Conservation (phyloP, 805 yeast genomes). For the Metschnikowia bowlesiae region DNA sequence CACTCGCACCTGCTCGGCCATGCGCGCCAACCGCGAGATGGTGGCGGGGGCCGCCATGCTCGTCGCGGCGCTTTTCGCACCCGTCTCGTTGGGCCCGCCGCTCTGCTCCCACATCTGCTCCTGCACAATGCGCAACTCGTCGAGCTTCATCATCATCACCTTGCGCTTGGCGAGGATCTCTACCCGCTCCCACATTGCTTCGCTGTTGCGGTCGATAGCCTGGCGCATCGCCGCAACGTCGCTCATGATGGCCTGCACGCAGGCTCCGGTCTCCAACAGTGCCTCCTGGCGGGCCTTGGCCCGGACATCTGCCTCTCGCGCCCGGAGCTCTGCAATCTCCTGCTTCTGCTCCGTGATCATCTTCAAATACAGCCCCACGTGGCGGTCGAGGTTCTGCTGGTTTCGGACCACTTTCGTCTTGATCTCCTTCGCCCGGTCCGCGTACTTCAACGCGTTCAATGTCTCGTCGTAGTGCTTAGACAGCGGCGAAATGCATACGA, state of each 20-base stretch:
- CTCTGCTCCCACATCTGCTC: neutral
- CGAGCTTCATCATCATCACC: slow-evolving; percentile 18
- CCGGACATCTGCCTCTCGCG: slow-evolving; percentile 47
- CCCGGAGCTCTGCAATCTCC: slow-evolving; percentile 65
- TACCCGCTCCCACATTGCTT: slow-evolving; percentile 42
- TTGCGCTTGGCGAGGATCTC: slow-evolving; percentile 45
- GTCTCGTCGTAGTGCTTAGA: slow-evolving; percentile 90
- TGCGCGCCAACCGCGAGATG: neutral
- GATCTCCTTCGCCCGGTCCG: slow-evolving; percentile 86
- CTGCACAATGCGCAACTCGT: slow-evolving; percentile 8
- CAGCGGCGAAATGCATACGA: slow-evolving; percentile 89
- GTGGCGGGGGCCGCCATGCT: too few relatives aligned
- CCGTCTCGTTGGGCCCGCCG: too few relatives aligned
- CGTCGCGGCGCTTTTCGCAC: neutral
- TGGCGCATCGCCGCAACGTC: slow-evolving; percentile 38
- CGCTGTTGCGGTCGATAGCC: slow-evolving; percentile 40
- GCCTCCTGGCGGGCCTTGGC: slow-evolving; percentile 32
- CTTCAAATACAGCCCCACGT: slow-evolving; percentile 77
- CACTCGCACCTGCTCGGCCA: slow-evolving; percentile 24
- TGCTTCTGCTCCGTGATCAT: slow-evolving; percentile 78
- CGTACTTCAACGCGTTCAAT: slow-evolving; percentile 83
- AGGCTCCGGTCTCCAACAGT: slow-evolving; percentile 29
- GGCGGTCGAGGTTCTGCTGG: slow-evolving; percentile 70
- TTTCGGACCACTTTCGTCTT: slow-evolving; percentile 75
- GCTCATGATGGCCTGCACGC: slow-evolving; percentile 37